Evolutionary conservation across 23 red algal species (phyloP), one percentile per base, ranked within the genome.

Genomic region (Porphyridium purpureum): DNA sequence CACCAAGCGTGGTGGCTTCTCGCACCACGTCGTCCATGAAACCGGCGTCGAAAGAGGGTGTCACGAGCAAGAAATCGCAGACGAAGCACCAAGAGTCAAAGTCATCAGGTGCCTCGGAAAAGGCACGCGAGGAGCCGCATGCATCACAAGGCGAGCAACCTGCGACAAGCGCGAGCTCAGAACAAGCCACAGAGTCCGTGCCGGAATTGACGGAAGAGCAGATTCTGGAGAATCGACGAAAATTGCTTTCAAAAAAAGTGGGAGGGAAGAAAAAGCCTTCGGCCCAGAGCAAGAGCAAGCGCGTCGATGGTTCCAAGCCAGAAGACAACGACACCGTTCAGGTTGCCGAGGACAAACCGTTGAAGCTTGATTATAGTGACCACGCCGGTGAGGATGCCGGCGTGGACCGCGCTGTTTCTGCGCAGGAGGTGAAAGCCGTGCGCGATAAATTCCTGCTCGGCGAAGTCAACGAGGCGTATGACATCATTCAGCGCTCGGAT

Each of bases 371-470:
- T 34, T 14, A 54, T 57, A 8, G 52, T 50, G 35, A 47, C 17
- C 36, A 49, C 2, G 31, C 21, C 47, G 1, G 21, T 35, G 27
- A 32, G 24, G 33, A 52, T 48, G 57, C 35, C 41, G 6, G 68
- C 62, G 14, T 29, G 9, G 15, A 15, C 9, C 51, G 15, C n/a
- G 31, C 11, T 55, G 15, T 14, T 29, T 55, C n/a, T 24, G 35
- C n/a, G 29, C 40, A 55, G 1, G 64, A 60, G 17, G 19, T 59
- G 21, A 24, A 22, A 1, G 24, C 24, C 27, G 65, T 73, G 32
- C 52, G 68, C 1, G 19, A 73, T 7, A 52, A 73, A 24, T 73
- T 73, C 31, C 24, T 73, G 7, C 9, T 56, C 17, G 75, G 53
- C 0, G 19, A 21, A 25, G 34, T 51, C 2, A 69, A 49, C 35